Evolutionary conservation across 2,329 filamentous ascomycete species (phyloP), one percentile per base, ranked within the genome.

Genomic region (Teratosphaeria viscida): DNA sequence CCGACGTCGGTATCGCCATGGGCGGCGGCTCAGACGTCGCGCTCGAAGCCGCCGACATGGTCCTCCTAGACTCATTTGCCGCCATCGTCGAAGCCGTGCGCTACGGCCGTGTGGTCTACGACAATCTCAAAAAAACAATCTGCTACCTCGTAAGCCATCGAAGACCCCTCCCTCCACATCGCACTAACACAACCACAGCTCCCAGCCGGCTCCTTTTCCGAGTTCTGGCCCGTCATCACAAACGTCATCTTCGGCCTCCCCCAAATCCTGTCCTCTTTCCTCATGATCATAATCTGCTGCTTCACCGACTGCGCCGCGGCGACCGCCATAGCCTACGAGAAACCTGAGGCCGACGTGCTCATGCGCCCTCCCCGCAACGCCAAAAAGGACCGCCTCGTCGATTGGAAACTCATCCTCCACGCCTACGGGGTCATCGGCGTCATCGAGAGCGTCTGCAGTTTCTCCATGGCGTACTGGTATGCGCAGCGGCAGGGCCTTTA

Each of bases 241-340:
- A 89, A 86, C 60, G 84, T 90, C 23, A 71, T 53, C 1, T 88
- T 90, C 62, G 87, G 87, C 23, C 77, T 90, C 2, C 87, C 88
- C 0, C 87, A 90, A 69, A 85, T 89, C 55, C 77, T 90, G 14
- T 87, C 83, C 2, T 86, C 83, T 1, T 90, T 90, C 68, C 78
- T 90, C 55, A 90, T 90, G 81, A 78, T 75, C 65, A 76, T 78
- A 62, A 77, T 77, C 60, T 74, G 73, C 61, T 89, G 87, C 70
- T 89, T 91, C 72, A 92, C 88, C 12, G 89, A 92, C 70, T 89
- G 86, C 63, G 81, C 82, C 6, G 86, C 86, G 1, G 86, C 89
- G 0, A 88, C 87, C 0, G 83, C 85, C 1, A 79, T 92, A 7
- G 88, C 88, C 0, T 91, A 89, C 68, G 89, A 92, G 69, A 81